phyloP scores from a whole-genome alignment of 805 yeast species.

The Cyberlindnera petersonii region DNA sequence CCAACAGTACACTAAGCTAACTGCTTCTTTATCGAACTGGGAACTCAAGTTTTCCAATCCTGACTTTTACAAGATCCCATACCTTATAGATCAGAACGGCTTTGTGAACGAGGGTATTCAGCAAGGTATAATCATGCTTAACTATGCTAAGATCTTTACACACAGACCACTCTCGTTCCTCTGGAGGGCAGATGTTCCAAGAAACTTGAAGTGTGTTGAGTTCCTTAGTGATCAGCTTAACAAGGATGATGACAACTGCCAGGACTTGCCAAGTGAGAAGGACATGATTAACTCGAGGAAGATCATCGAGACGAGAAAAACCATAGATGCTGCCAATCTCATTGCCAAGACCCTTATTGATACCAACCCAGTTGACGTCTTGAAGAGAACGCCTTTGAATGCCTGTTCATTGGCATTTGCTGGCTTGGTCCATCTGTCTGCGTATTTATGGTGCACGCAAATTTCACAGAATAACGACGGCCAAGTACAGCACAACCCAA shows the following conservation, averaged over 20 bases:
- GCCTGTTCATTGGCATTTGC: constrained; percentile 54
- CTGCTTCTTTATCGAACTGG: constrained; percentile 48
- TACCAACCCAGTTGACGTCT: constrained; percentile 41
- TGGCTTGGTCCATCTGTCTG: constrained; percentile 47
- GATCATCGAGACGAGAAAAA: constrained; percentile 48
- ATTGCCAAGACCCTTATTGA: constrained; percentile 44
- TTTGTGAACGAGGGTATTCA: constrained; percentile 51
- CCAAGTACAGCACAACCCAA: constrained; percentile 22
- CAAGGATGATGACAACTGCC: constrained; percentile 30
- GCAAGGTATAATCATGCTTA: constrained; percentile 44
- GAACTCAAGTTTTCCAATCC: constrained; percentile 45
- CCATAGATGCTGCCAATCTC: constrained; percentile 50
- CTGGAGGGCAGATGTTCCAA: constrained; percentile 47
- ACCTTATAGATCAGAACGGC: constrained; percentile 40
- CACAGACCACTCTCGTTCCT: constrained; percentile 51
- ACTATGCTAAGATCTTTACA: constrained; percentile 51
- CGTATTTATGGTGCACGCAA: constrained; percentile 50
- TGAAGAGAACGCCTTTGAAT: constrained; percentile 45
- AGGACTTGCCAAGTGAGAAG: constrained; percentile 28
- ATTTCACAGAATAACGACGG: constrained; percentile 20
- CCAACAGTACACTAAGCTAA: constrained; percentile 36
- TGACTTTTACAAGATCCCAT: constrained; percentile 38
- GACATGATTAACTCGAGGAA: constrained; percentile 40
- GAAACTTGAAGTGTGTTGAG: constrained; percentile 35
- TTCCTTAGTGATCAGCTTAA: constrained; percentile 23